Evolutionary conservation across 2,329 filamentous ascomycete species (phyloP), one percentile per base, ranked within the genome.

Genomic region (Thermoascus crustaceus): DNA sequence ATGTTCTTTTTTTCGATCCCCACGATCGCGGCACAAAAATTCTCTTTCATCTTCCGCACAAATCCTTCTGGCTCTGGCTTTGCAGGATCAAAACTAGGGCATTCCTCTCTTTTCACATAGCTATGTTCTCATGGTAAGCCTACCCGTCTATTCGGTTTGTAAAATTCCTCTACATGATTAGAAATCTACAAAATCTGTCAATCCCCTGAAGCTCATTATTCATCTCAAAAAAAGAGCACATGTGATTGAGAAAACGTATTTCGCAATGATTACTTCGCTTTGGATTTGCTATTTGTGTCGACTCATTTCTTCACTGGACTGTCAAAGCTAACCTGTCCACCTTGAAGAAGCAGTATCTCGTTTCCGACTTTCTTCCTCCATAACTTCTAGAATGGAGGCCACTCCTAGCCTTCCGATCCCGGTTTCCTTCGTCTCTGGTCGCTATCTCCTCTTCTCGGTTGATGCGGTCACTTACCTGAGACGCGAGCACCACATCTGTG

Each of bases 371-470:
- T 39, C 37, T 13, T 21, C 16, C 17, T 8, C 29, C 11, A 26
- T 30, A 27, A 37, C 7, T 13, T n/a, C 19, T 25, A 39, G 17
- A 41, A 63, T 62, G 55, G 57, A 54, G 32, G 49, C 52, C 25
- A 46, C 50, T 31, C 63, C 61, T 30, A 48, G 54, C 14, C 71
- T 78, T 49, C 76, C 76, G 7, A 74, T 94, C 44, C 79, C 85
- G 42, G 91, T 96, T 54, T 89, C 85, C 46, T 72, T 76, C 55
- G 78, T 94, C 41, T 79, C 79, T 30, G 79, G 80, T 48, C 81
- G 84, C 46, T 95, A 89, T 66, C 76, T 95, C 41, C 71, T 98
- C 48, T 96, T 95, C 69, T 86, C 94, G 57, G 76, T 86, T 50
- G 76, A 87, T 54, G 78, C 80, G 45, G 82, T 87, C 41, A 79